Base-by-base conservation (phyloP, 768 basidiomycete genomes). In the Kwoniella sp. region DNA sequence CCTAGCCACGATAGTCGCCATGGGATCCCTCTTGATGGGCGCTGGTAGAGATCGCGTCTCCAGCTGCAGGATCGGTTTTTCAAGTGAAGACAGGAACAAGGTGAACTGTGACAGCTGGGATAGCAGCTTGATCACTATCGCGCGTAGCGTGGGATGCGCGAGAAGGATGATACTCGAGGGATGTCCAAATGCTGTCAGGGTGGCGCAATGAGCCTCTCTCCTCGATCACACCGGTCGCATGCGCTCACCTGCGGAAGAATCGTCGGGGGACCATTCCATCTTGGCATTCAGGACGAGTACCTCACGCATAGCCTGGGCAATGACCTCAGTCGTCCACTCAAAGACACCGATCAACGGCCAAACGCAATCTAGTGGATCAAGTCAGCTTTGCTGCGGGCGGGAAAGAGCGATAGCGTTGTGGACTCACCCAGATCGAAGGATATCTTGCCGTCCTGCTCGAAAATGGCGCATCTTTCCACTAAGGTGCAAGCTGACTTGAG, bases 341-440 rank as follows among this genome's bases (percentile, higher is more conserved):
- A 57, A 29, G 9, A 60, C 46, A 8, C 42, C 40, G 26, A 62
- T 53, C 22, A 62, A 33, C 23, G 52, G 47, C 64, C 64, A 66
- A 12, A 66, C 55, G 15, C 55, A 57, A 31, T 62, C 60, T 62
- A 34, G 4, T 14, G 25, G 26, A 19, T 19, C 22, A 17, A n/a
- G 20, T 57, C 48, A 57, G 55, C 36, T 39, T 31, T 3, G 11
- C n/a, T 14, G n/a, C 17, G 20, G 19, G 17, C 42, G 36, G 12
- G 3, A 6, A 11, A 33, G 7, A 28, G 26, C 27, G 28, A 45
- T n/a, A 20, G 2, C 12, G 15, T 26, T 20, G 17, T 32, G n/a
- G 26, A 51, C 57, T 57, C 11, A 63, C 62, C 66, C 15, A 64
- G 45, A 29, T 64, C 55, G 43, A 67, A 67, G 11, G 34, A 26